Percentiles rank a stretch among this genome's conserved stretches.
phyloP scores from a whole-genome alignment of 805 yeast genomes.

The Wickerhamiella qilinensis region DNA sequence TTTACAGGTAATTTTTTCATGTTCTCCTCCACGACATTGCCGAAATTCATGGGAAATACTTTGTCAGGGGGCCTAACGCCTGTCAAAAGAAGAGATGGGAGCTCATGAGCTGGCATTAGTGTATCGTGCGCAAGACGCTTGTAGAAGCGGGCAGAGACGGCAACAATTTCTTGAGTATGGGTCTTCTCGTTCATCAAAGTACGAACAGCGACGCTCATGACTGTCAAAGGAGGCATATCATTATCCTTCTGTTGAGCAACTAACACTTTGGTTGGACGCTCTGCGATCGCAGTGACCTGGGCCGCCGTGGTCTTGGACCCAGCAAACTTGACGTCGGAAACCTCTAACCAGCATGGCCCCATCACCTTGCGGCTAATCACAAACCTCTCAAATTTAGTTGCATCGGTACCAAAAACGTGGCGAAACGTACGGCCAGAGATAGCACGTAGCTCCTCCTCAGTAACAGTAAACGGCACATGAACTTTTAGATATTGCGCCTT shows the following conservation, averaged over 20 bases:
- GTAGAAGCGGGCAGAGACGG: conserved; percentile 64
- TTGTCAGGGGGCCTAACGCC: conserved; percentile 57
- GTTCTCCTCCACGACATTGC: conserved; percentile 30
- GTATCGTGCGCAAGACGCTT: conserved; percentile 48
- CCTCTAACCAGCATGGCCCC: conserved; percentile 96
- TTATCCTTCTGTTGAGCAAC: conserved; percentile 18
- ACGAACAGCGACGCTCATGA: conserved; percentile 63
- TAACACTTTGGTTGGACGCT: conserved; percentile 23
- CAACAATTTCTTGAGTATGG: conserved; percentile 73
- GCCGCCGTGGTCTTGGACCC: conserved; percentile 62
- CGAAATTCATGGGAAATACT: conserved; percentile 55
- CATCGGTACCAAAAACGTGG: conserved; percentile 62
- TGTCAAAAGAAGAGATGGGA: conserved; percentile 50
- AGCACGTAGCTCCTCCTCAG: conserved; percentile 35
- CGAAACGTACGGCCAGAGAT: conserved; percentile 61
- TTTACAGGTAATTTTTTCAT: conserved; percentile 28
- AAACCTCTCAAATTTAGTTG: conserved; percentile 70
- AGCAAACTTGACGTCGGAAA: conserved; percentile 45
- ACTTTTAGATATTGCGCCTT: conserved; percentile 70
- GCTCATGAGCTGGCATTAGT: conserved; percentile 43
- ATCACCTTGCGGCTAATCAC: conserved; percentile 67
- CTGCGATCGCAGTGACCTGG: conserved; percentile 52
- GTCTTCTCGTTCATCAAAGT: conserved; percentile 60
- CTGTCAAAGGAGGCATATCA: conserved; percentile 49
- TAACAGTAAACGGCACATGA: conserved; percentile 40